These are phyloP conservation scores for Camellia sinensis DNA, from an alignment of 148 eudicot species.

Conservation along the genomic window DNA sequence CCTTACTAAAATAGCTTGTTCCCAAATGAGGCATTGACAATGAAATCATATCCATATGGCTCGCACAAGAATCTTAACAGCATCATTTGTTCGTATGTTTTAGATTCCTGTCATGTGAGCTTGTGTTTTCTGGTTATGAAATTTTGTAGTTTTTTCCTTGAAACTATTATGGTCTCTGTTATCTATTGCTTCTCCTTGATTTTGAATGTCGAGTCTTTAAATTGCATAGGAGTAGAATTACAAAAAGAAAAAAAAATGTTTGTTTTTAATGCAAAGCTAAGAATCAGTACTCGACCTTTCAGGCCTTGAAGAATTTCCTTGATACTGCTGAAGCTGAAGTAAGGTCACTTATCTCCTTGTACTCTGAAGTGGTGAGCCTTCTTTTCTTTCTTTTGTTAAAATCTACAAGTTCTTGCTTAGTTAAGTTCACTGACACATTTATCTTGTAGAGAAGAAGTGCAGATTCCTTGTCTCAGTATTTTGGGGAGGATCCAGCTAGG, in stretches of 20 bases:
- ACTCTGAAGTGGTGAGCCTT: constrained; percentile 88
- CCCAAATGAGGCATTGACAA: too few relatives aligned
- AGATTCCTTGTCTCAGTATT: constrained; percentile 87
- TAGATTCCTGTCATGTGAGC: too few relatives aligned
- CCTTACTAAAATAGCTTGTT: too few relatives aligned
- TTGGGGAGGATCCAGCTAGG: constrained; percentile 97
- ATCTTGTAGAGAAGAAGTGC: constrained; percentile 89
- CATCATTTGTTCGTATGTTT: too few relatives aligned
- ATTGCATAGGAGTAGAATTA: too few relatives aligned
- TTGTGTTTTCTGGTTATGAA: background rate
- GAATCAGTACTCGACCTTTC: constrained; percentile 19
- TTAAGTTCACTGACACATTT: constrained; percentile 4
- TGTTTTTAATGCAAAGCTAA: background rate
- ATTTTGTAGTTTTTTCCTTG: background rate
- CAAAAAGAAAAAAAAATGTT: too few relatives aligned
- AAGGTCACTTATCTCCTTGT: constrained; percentile 76
- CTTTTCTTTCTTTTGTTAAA: background rate
- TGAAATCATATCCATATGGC: too few relatives aligned
- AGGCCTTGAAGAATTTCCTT: constrained; percentile 89
- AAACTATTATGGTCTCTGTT: background rate
- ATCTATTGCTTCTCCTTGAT: background rate
- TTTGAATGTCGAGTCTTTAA: background rate
- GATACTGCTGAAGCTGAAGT: constrained; percentile 98
- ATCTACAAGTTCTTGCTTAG: background rate
- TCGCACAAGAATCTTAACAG: too few relatives aligned